Base-by-base conservation (phyloP, 2,329 filamentous ascomycete genomes). In the Chaetomiaceae sp. region DNA sequence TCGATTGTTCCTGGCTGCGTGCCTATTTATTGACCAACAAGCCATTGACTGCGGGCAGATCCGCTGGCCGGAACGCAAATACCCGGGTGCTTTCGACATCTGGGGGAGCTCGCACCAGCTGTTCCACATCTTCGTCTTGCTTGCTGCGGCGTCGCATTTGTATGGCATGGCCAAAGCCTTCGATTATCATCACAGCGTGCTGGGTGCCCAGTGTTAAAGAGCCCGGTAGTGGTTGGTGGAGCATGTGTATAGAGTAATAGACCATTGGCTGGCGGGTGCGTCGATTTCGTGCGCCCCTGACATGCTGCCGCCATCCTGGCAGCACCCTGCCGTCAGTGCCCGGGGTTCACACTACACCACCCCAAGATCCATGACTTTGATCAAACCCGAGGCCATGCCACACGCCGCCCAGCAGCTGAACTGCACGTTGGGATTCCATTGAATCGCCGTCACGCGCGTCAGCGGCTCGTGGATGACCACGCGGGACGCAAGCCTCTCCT, bases 81-180 rank as follows among this genome's bases (percentile, higher is more conserved):
- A 71, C 36, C 93, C 91, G 0, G 87, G 88, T 1, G 72, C 65
- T 7, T 96, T 91, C 60, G 93, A 98, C 66, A 86, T 96, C 42
- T 86, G 86, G 78, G 91, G 93, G 30, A 89, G 83, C 62, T 95
- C 88, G 17, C 93, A 98, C 66, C 93, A 98, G 68, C 85, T 98
- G 54, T 98, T 98, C 65, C 93, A 98, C 69, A 71, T 95, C 32
- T 76, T 93, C 53, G 90, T 98, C 22, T 72, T 97, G 14, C 65
- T 89, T 50, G 93, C 93, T 0, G 91, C 88, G 0, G 76, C 78
- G 1, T 78, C 84, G 19, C 93, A 98, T 70, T 71, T 97, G 49
- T 82, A 81, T 42, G 90, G 87, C 39, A 75, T 97, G 68, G 63
- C 86, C 24, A 84, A 81, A 65, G 90, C 90, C 4, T 95, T 96